Conservation (phyloP, 1,284 basidiomycete species). For the Cryptococcus sp. region DNA sequence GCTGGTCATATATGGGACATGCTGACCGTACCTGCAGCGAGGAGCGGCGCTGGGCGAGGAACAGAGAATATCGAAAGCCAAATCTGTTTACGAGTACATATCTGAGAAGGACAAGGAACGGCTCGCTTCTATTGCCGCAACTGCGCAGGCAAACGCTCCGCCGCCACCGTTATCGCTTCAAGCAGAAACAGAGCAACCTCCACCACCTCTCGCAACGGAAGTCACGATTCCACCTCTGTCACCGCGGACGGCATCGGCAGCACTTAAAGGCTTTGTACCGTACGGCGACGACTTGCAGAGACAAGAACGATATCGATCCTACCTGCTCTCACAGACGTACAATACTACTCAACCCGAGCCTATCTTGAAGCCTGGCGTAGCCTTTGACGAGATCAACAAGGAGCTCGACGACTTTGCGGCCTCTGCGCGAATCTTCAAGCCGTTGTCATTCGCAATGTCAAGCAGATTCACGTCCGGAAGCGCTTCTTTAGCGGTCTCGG, state of each 20-base stretch:
- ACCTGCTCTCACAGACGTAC: constrained; percentile 71
- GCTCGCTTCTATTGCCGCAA: constrained; percentile 64
- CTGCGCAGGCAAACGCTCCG: constrained; percentile 24
- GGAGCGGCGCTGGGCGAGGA: constrained; percentile 82
- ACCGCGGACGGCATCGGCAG: constrained; percentile 80
- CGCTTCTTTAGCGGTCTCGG: constrained; percentile 56
- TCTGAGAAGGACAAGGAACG: constrained; percentile 87
- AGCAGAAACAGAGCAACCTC: constrained; percentile 16
- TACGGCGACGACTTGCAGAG: constrained; percentile 76
- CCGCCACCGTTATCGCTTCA: constrained; percentile 29
- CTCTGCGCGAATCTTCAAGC: constrained; percentile 86
- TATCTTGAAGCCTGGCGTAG: constrained; percentile 62
- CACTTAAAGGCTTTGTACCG: constrained; percentile 85
- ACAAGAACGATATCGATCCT: constrained; percentile 81
- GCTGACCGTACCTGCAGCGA: constrained; percentile 58
- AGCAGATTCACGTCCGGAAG: constrained; percentile 80
- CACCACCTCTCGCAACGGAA: constrained; percentile 30
- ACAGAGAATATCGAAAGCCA: constrained; percentile 56
- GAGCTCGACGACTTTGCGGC: constrained; percentile 86
- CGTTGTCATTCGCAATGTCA: constrained; percentile 88
- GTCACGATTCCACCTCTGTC: constrained; percentile 63
- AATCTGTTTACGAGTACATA: constrained; percentile 88
- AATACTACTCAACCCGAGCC: constrained; percentile 55
- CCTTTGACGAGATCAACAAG: constrained; percentile 68
- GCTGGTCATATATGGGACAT: not conserved